phyloP scores from a whole-genome alignment of 805 yeast species.

The Hanseniaspora lachancei region DNA sequence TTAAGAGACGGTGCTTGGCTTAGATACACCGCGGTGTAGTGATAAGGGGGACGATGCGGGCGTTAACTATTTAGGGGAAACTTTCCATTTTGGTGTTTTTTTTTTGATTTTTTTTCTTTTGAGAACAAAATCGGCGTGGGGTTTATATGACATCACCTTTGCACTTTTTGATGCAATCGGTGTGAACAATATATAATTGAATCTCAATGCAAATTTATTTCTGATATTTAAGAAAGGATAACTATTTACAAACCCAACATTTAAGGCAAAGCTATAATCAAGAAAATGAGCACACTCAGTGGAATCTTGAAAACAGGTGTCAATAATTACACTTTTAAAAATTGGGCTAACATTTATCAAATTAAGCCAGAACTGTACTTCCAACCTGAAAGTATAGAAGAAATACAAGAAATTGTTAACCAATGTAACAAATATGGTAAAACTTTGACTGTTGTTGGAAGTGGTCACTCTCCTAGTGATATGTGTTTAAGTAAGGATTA shows the following conservation, averaged over 20 bases:
- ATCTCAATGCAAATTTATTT: too few relatives aligned
- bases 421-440: constrained; percentile 46
- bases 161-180: too few relatives aligned
- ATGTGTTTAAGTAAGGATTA: constrained; percentile 66
- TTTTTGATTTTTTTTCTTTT: background rate
- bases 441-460: constrained; percentile 74
- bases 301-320: constrained; percentile 16
- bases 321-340: constrained; percentile 29
- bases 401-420: constrained; percentile 52
- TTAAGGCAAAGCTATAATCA: too few relatives aligned
- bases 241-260: too few relatives aligned
- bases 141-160: too few relatives aligned
- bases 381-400: constrained; percentile 62
- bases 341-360: constrained; percentile 82
- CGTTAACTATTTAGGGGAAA: background rate
- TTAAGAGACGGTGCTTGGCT: too few relatives aligned
- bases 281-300: background rate
- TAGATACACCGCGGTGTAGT: too few relatives aligned
- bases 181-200: too few relatives aligned
- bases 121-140: too few relatives aligned
- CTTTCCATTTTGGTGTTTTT: background rate
- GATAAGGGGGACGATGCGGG: too few relatives aligned
- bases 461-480: constrained; percentile 91
- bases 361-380: constrained; percentile 66
- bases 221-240: too few relatives aligned